Conservation (phyloP, 306 rosid species). For the Vigna mungo region DNA sequence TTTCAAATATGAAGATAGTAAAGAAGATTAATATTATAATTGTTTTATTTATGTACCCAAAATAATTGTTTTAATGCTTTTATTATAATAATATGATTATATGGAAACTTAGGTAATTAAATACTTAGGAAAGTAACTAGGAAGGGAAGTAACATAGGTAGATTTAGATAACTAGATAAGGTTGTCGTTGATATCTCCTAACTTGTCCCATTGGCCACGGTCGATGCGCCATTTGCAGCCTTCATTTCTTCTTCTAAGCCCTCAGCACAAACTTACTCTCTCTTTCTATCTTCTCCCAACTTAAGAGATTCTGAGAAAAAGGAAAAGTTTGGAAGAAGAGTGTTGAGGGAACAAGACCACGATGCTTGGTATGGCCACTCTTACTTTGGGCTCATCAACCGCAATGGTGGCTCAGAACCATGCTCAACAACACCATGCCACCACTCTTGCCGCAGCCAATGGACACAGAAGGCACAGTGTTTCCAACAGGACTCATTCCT, state of each 20-base stretch:
- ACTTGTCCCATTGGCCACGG: slow-evolving; percentile 36
- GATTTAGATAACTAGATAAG: slow-evolving; percentile 54
- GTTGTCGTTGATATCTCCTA: slow-evolving; percentile 46
- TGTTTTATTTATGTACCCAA: not conserved
- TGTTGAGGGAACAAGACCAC: slow-evolving; percentile 7
- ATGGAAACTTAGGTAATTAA: not conserved
- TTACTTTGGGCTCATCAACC: slow-evolving; percentile 58
- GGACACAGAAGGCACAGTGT: slow-evolving; percentile 36
- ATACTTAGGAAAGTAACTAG: slow-evolving; percentile 5
- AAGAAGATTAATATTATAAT: no score
- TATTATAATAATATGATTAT: not conserved
- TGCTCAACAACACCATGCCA: slow-evolving; percentile 39
- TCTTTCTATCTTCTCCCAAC: slow-evolving; percentile 33
- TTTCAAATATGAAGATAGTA: no score
- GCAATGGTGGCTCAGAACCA: slow-evolving; percentile 42
- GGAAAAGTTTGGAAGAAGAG: not conserved
- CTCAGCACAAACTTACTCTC: not conserved
- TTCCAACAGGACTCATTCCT: slow-evolving; percentile 35
- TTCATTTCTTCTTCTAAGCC: slow-evolving; percentile 18
- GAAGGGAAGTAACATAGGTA: not conserved
- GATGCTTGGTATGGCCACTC: slow-evolving; percentile 55
- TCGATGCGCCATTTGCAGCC: slow-evolving; percentile 38
- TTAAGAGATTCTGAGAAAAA: not conserved
- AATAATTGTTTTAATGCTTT: not conserved
- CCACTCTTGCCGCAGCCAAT: slow-evolving; percentile 23